These are phyloP conservation scores for Penicillium simplicissimum DNA, from an alignment of 495 filamentous ascomycete species.

Conservation along the genomic window DNA sequence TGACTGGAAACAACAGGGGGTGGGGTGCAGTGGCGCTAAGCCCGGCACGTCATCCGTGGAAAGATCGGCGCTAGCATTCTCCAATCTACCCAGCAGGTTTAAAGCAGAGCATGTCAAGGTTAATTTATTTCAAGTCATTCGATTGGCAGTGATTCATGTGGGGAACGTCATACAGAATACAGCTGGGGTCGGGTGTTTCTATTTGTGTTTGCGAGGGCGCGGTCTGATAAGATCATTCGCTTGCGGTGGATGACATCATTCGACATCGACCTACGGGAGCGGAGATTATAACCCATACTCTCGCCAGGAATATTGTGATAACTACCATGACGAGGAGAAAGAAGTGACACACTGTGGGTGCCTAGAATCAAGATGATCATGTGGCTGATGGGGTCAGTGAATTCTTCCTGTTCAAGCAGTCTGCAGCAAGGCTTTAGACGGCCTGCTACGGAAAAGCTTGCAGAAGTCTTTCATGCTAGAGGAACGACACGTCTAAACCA, in stretches of 20 bases:
- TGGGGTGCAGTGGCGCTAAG: constrained; percentile 16
- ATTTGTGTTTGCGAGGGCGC: not conserved
- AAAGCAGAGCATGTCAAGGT: not conserved
- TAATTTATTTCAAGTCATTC: not conserved
- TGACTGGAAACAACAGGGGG: not conserved
- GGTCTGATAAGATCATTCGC: not conserved
- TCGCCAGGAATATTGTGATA: not conserved
- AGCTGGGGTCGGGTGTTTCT: not conserved
- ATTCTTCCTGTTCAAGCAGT: not conserved
- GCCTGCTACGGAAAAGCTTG: no score
- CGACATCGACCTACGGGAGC: no score
- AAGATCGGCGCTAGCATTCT: constrained; percentile 31
- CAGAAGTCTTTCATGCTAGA: no score
- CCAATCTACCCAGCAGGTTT: not conserved
- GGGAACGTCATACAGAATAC: not conserved
- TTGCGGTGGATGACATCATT: constrained; percentile 1
- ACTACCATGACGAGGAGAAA: not conserved
- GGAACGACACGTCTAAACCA: no score
- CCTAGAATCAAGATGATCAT: not conserved
- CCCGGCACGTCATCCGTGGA: constrained; percentile 26
- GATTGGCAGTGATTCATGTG: not conserved
- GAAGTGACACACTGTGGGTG: not conserved
- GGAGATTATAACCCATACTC: not conserved
- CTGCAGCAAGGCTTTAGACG: no score
- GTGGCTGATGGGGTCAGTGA: not conserved